phyloP scores from a whole-genome alignment of 176 grass and related monocot species.

The Phoenix roebelenii region DNA sequence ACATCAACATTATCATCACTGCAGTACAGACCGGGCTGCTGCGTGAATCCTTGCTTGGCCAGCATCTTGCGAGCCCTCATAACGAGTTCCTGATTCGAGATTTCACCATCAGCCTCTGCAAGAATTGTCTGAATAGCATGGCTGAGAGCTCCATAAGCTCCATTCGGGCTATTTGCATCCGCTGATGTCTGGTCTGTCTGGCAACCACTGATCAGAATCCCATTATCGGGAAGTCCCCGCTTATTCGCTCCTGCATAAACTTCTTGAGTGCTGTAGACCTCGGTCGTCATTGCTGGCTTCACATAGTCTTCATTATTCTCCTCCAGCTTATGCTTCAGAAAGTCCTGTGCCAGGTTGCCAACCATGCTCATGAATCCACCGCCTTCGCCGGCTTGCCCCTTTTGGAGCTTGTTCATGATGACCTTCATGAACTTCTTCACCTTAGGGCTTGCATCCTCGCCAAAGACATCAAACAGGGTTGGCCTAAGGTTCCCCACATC shows the following conservation, averaged over 20 bases:
- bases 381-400: conserved; percentile 19
- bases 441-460: conserved; percentile 78
- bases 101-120: conserved; percentile 7
- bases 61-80: conserved; percentile 42
- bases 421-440: conserved; percentile 87
- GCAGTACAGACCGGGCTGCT: conserved; percentile 83
- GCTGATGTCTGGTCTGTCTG: conserved; percentile 89
- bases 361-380: conserved; percentile 35
- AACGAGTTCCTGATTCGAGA: conserved; percentile 60
- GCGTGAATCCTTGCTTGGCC: conserved; percentile 40
- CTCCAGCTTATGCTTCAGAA: conserved; percentile 60
- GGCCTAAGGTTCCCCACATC: conserved; percentile 68
- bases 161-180: conserved; percentile 40
- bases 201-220: conserved; percentile 82
- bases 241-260: conserved; percentile 37
- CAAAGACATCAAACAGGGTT: conserved; percentile 67
- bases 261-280: conserved; percentile 34
- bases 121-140: conserved; percentile 71
- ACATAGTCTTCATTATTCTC: conserved; percentile 38
- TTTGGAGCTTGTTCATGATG: conserved; percentile 42
- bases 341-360: conserved; percentile 50
- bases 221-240: conserved; percentile 25
- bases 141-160: conserved; percentile 79
- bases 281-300: conserved; percentile 53
- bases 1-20: conserved; percentile 35